phyloP scores from a whole-genome alignment of 176 grass and related monocot species.

The Aechmea fasciata region DNA sequence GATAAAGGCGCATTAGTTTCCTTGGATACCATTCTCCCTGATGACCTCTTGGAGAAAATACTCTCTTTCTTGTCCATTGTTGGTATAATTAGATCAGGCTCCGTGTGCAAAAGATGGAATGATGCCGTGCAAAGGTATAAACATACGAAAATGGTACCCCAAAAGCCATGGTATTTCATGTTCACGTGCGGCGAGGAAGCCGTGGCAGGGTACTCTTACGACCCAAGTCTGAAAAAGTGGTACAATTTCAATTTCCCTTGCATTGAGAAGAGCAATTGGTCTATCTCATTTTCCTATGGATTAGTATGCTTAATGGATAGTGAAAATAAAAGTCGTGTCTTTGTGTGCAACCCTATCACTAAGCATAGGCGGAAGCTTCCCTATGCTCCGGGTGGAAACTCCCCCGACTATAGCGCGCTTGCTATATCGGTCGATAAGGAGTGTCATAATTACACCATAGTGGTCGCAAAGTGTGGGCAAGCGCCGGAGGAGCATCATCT shows the following conservation, averaged over 20 bases:
- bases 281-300: constrained; percentile 57
- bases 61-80: constrained; percentile 62
- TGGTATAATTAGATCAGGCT: constrained; percentile 62
- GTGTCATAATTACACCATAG: constrained; percentile 53
- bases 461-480: constrained; percentile 58
- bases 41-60: constrained; percentile 79
- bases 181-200: constrained; percentile 58
- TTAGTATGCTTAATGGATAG: constrained; percentile 75
- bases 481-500: constrained; percentile 50
- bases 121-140: constrained; percentile 42
- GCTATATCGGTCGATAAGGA: constrained; percentile 43
- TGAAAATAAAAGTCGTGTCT: constrained; percentile 51
- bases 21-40: constrained; percentile 42
- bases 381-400: constrained; percentile 41
- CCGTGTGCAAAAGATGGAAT: constrained; percentile 75
- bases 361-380: constrained; percentile 49
- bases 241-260: constrained; percentile 74
- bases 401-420: constrained; percentile 62
- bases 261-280: constrained; percentile 86
- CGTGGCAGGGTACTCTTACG: constrained; percentile 53
- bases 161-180: constrained; percentile 98
- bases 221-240: constrained; percentile 58
- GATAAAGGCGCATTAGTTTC: constrained; percentile 27
- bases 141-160: constrained; percentile 43
- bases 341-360: constrained; percentile 78